Evolutionary conservation across 345 rosid genomes (phyloP).

Genomic region (Hibiscus syriacus): DNA sequence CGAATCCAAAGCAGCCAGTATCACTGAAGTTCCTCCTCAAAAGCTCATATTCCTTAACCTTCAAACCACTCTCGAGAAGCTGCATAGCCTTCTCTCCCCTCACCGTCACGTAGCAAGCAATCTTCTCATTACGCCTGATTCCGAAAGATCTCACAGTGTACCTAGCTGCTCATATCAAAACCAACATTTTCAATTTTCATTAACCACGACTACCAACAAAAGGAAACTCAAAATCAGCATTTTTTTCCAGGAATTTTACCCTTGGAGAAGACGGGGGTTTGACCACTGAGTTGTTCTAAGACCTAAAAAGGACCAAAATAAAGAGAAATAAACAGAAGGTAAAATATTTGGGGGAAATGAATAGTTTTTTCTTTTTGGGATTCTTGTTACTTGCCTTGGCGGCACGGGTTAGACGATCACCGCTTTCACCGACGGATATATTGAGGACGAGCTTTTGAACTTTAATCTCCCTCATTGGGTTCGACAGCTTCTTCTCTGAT

Average conservation of each 20-base stretch:
- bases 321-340: background rate
- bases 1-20: conserved; percentile 94
- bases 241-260: conserved; percentile 27
- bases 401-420: conserved; percentile 98
- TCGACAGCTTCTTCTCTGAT: conserved; percentile 87
- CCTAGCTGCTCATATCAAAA: conserved; percentile 47
- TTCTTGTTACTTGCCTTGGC: conserved; percentile 47
- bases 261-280: conserved; percentile 87
- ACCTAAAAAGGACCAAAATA: conserved; percentile 28
- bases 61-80: too few species aligned
- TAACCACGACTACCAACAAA: background rate
- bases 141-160: conserved; percentile 97
- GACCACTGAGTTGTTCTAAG: conserved; percentile 90
- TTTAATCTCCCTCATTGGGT: conserved; percentile 97
- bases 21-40: conserved; percentile 95
- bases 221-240: background rate
- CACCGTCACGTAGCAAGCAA: conserved; percentile 93
- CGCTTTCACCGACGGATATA: conserved; percentile 97
- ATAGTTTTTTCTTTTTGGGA: background rate
- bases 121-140: conserved; percentile 93
- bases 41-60: conserved; percentile 91
- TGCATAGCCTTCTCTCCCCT: conserved; percentile 99
- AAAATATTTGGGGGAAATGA: background rate
- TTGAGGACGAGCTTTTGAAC: conserved; percentile 94
- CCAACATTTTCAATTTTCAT: background rate